phyloP scores from a whole-genome alignment of 805 yeast species.

The Wickerhamomyces chaumierensis region DNA sequence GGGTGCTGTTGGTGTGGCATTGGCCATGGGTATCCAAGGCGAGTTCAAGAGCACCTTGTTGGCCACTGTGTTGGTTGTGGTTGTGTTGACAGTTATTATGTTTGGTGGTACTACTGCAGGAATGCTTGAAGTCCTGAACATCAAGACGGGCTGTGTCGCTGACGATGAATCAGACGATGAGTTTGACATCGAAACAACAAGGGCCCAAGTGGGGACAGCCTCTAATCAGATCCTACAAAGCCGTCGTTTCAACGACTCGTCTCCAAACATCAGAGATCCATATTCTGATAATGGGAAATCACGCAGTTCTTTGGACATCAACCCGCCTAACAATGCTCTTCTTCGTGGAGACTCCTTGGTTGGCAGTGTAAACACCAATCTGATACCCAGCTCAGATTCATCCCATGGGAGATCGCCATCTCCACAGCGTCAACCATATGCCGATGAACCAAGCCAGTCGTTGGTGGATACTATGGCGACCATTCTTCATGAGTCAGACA shows the following conservation, averaged over 20 bases:
- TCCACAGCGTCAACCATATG: background rate
- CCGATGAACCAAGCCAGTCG: slow-evolving; percentile 3
- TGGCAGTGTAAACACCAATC: too few species aligned
- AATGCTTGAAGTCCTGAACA: slow-evolving; percentile 91
- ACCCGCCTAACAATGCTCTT: slow-evolving; percentile 16
- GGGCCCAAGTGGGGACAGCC: slow-evolving; percentile 5
- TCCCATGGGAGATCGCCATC: too few species aligned
- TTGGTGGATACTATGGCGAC: slow-evolving; percentile 16
- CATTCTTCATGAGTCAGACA: slow-evolving; percentile 48
- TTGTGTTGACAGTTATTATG: slow-evolving; percentile 86
- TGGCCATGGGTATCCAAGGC: slow-evolving; percentile 96
- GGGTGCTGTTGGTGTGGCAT: slow-evolving; percentile 98
- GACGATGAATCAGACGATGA: slow-evolving; percentile 87
- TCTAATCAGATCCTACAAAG: slow-evolving; percentile 9
- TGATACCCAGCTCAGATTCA: too few species aligned
- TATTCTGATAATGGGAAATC: slow-evolving; percentile 19
- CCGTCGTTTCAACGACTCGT: slow-evolving; percentile 7
- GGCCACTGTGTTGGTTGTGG: slow-evolving; percentile 95
- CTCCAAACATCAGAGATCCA: slow-evolving; percentile 5
- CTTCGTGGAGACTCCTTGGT: too few species aligned
- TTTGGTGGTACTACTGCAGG: slow-evolving; percentile 99
- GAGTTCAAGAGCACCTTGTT: slow-evolving; percentile 78
- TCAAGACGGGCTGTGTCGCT: slow-evolving; percentile 81
- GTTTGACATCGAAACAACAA: slow-evolving; percentile 67
- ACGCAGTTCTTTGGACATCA: slow-evolving; percentile 14